Base-by-base conservation (phyloP, 139 green algal genomes). In the Ulvella scutata region DNA sequence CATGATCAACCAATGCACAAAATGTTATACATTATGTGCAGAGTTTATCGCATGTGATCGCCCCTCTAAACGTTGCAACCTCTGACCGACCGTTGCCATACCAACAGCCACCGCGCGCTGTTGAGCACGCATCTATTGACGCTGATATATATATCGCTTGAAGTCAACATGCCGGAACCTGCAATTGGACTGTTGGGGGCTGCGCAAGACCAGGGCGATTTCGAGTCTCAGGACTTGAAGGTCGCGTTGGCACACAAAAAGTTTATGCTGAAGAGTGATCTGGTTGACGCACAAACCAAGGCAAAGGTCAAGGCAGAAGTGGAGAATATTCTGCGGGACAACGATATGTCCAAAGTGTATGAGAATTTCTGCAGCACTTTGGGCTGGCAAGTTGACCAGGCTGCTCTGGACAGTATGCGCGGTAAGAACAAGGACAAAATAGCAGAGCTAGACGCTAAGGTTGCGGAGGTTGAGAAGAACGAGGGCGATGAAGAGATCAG, bases 401-500 rank as follows among this genome's bases (percentile, higher is more conserved):
- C 76, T 3, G 78, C 82, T 67, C 81, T 92, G 10, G 62, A 43
- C 0, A 35, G 61, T 10, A 92, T 96, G 88, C 76, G 79, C 38
- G 75, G 72, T 0, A 82, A 76, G 36, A 94, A 92, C 39, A 40
- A 74, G 2, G 81, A 78, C 26, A 78, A 83, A 62, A 33, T 93
- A 17, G 74, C 51, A 20, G 81, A 90, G 72, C 61, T 96, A 21
- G 87, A 93, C 6, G 86, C 73, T 3, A 92, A 90, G 73, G 83
- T 92, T 9, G 92, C 51, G n/a, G 82, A 88, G 76, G 89, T 90
- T 67, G 86, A 97, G 82, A 93, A 94, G 61, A 98, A 97, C 76
- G 78, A 94, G 29, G 94, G 94, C 0, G 95, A 99, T 76, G 90
- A 85, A 44, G 95, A 99, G 72, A 90, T 98, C 72, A 85, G 94